These are phyloP conservation scores for Candida takata DNA, from an alignment of 805 yeast genomes.

Conservation along the genomic window DNA sequence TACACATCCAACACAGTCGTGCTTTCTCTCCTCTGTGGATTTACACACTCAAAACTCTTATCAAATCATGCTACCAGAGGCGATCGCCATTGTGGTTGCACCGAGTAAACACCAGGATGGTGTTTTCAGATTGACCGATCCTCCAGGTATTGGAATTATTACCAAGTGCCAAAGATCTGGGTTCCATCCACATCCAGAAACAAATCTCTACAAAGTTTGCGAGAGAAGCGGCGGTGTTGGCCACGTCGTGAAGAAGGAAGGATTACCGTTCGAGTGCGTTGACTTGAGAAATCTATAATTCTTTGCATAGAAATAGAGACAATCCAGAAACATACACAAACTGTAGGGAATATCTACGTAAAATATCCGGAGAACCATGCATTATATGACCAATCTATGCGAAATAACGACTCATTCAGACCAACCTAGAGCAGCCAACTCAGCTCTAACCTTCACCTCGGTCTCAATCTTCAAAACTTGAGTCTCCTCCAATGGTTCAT, in stretches of 20 bases:
- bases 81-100: slow-evolving; percentile 61
- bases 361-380: no score
- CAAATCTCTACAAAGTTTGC: slow-evolving; percentile 42
- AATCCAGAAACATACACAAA: background rate
- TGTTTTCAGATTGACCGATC: slow-evolving; percentile 55
- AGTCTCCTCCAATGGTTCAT: slow-evolving; percentile 86
- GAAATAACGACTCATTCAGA: slow-evolving; percentile 22
- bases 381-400: background rate
- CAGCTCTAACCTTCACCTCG: slow-evolving; percentile 73
- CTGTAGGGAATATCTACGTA: background rate
- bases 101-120: slow-evolving; percentile 40
- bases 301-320: background rate
- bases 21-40: slow-evolving; percentile 60
- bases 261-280: slow-evolving; percentile 39
- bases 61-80: slow-evolving; percentile 64
- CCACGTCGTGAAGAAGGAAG: slow-evolving; percentile 40
- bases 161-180: slow-evolving; percentile 43
- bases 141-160: slow-evolving; percentile 52
- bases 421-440: slow-evolving; percentile 76
- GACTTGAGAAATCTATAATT: slow-evolving; percentile 35
- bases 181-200: slow-evolving; percentile 58
- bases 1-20: slow-evolving; percentile 69
- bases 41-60: slow-evolving; percentile 63
- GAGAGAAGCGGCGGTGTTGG: slow-evolving; percentile 31
- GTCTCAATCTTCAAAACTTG: slow-evolving; percentile 85